Conservation (phyloP, 176 grass and related monocot genomes). For the Triticum timopheevii region DNA sequence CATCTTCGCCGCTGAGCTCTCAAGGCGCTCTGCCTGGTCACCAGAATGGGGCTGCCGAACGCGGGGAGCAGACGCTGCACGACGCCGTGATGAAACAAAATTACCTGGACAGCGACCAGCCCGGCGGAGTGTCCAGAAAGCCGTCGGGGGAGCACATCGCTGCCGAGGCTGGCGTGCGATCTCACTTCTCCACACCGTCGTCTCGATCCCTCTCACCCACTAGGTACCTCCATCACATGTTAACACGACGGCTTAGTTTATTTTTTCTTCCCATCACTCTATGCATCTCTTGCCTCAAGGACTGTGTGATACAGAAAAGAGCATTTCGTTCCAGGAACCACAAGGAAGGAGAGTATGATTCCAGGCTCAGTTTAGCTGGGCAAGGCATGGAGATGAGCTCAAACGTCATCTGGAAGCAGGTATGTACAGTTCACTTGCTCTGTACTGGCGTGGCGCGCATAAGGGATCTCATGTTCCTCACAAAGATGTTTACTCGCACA, state of each 20-base stretch:
- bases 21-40: slow-evolving; percentile 7
- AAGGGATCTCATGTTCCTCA: slow-evolving; percentile 1
- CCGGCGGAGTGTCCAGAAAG: slow-evolving; percentile 44
- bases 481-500: slow-evolving; percentile 25
- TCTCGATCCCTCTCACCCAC: slow-evolving; percentile 86
- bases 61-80: slow-evolving; percentile 33
- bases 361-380: slow-evolving; percentile 46
- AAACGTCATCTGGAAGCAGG: slow-evolving; percentile 80
- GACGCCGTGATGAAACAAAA: slow-evolving; percentile 32
- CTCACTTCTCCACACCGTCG: slow-evolving; percentile 66
- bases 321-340: slow-evolving; percentile 44
- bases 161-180: slow-evolving; percentile 38
- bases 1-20: not conserved
- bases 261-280: not conserved
- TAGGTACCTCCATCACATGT: slow-evolving; percentile 52
- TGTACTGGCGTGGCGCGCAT: not conserved
- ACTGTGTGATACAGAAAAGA: not conserved
- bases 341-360: slow-evolving; percentile 74
- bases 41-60: slow-evolving; percentile 25
- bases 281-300: not conserved
- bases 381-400: slow-evolving; percentile 53
- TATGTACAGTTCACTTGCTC: slow-evolving; percentile 24
- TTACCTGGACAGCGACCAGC: slow-evolving; percentile 36
- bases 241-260: no score
- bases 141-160: slow-evolving; percentile 31